Evolutionary conservation across 2,329 filamentous ascomycete species (phyloP).

Genomic region (Aurifilum marmelostoma): DNA sequence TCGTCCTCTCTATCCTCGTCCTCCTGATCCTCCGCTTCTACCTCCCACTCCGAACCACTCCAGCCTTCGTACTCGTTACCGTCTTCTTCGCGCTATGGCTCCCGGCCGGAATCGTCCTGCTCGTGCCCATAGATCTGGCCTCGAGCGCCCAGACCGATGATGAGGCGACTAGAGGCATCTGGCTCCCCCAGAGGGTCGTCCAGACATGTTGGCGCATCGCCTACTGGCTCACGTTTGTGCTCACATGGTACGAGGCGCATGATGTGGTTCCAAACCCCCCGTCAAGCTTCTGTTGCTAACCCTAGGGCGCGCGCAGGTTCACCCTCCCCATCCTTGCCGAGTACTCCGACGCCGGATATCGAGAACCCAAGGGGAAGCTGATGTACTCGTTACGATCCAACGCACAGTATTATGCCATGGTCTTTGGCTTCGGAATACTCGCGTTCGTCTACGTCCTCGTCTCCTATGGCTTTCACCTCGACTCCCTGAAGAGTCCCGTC

Average conservation of each 20-base stretch:
- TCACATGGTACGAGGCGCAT: conserved; percentile 75
- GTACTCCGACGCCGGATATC: conserved; percentile 92
- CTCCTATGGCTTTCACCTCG: conserved; percentile 72
- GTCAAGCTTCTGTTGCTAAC: background rate
- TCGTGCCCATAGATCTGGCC: conserved; percentile 94
- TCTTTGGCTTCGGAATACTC: conserved; percentile 69
- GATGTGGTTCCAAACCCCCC: too few species aligned
- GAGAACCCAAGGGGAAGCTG: conserved; percentile 79
- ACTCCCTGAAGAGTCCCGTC: conserved; percentile 77
- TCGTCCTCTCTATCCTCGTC: conserved; percentile 74
- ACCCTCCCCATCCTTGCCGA: conserved; percentile 92
- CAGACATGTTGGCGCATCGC: conserved; percentile 91
- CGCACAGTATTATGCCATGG: conserved; percentile 83
- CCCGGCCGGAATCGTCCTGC: conserved; percentile 85
- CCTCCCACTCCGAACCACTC: conserved; percentile 86
- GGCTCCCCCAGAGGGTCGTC: conserved; percentile 77
- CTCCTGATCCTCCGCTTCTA: conserved; percentile 87
- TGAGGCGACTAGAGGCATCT: conserved; percentile 76
- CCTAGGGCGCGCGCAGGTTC: conserved; percentile 59
- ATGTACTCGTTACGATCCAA: conserved; percentile 86
- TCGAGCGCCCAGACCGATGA: conserved; percentile 78
- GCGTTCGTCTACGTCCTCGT: conserved; percentile 84
- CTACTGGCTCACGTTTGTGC: conserved; percentile 94
- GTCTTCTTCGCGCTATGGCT: conserved; percentile 96
- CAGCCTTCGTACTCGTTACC: conserved; percentile 85